These are phyloP conservation scores for Sclerospora graminicola DNA, from an alignment of 352 stramenopile genomes.

Conservation along the genomic window DNA sequence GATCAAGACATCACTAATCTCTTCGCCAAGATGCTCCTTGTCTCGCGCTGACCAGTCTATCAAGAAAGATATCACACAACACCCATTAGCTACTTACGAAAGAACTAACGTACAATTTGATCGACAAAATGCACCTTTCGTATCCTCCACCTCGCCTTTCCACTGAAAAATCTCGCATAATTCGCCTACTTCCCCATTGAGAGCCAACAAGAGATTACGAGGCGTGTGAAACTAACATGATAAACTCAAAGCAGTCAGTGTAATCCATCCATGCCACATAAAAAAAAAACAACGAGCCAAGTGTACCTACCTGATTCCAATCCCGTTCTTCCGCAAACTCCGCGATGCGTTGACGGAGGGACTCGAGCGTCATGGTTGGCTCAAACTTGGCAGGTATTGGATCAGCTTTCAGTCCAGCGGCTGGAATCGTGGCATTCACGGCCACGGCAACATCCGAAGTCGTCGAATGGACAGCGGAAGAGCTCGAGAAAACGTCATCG, in stretches of 20 bases:
- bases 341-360: conserved; percentile 39
- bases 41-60: conserved; percentile 69
- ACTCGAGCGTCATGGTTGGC: conserved; percentile 49
- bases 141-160: conserved; percentile 76
- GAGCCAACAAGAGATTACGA: conserved; percentile 90
- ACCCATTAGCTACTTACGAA: conserved; percentile 1
- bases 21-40: conserved; percentile 88
- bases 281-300: not conserved
- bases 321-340: conserved; percentile 50
- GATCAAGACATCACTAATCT: conserved; percentile 95
- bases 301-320: conserved; percentile 63
- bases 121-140: conserved; percentile 24
- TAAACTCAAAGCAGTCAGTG: conserved; percentile 18
- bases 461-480: conserved; percentile 17
- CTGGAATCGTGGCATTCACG: conserved; percentile 7
- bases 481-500: conserved; percentile 26
- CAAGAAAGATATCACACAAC: not conserved
- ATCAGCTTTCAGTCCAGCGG: conserved; percentile 1
- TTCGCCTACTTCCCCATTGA: conserved; percentile 93
- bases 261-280: not conserved
- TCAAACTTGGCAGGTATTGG: conserved; percentile 25
- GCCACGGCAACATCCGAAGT: conserved; percentile 16
- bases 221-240: conserved; percentile 59
- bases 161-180: conserved; percentile 92
- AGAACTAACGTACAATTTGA: not conserved